Conservation (phyloP, 352 stramenopile species). For the Phytophthora macrochlamydospora region DNA sequence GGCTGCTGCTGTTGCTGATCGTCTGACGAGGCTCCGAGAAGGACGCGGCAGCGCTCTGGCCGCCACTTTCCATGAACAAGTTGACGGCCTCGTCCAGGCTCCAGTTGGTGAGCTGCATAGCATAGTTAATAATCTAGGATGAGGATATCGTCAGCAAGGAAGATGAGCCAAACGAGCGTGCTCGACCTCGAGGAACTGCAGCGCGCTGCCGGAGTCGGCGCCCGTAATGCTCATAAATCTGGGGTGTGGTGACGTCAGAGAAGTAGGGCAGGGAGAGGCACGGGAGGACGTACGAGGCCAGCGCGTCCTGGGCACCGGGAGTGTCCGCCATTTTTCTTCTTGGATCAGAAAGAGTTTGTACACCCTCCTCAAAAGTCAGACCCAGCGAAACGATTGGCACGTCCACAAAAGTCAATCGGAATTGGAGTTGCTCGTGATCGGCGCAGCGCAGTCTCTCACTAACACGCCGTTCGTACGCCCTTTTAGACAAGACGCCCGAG, state of each 20-base stretch:
- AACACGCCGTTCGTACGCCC: no score
- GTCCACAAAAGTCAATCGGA: no score
- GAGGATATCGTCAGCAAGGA: constrained; percentile 9
- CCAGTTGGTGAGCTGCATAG: constrained; percentile 73
- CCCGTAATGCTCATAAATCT: constrained; percentile 90
- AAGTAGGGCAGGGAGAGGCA: no score
- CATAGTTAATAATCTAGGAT: constrained; percentile 5
- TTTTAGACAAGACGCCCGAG: constrained; percentile 63
- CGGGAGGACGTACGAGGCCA: no score
- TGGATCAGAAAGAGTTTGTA: no score
- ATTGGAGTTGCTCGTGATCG: no score
- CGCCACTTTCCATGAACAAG: constrained; percentile 85
- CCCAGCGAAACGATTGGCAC: no score
- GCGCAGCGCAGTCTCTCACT: no score
- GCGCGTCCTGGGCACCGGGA: no score
- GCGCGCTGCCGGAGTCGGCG: constrained; percentile 61
- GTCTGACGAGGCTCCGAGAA: constrained; percentile 13
- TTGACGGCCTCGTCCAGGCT: constrained; percentile 78
- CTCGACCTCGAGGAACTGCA: constrained; percentile 75
- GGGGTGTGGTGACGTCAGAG: not conserved
- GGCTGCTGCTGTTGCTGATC: constrained; percentile 3
- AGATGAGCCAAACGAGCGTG: not conserved
- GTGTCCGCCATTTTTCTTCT: no score
- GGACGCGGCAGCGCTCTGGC: constrained; percentile 22
- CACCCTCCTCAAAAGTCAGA: no score